Conservation (phyloP, 2,329 filamentous ascomycete species). For the Fusarium protoensiforme region DNA sequence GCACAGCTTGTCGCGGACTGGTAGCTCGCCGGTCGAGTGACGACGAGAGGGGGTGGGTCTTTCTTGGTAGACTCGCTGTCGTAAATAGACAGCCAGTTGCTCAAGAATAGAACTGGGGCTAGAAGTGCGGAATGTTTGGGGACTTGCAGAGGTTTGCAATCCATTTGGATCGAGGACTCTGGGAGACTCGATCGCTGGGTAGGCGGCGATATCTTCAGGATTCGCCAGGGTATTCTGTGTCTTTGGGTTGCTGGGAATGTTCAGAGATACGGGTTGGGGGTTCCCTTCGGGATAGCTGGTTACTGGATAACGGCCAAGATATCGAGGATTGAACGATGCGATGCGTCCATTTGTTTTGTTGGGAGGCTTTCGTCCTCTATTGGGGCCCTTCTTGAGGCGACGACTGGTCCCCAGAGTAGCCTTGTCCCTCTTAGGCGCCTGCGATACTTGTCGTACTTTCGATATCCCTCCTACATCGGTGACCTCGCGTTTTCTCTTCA, state of each 20-base stretch:
- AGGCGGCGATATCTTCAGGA: not conserved
- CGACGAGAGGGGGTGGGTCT: not conserved
- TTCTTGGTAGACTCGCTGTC: not conserved
- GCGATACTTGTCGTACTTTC: not conserved
- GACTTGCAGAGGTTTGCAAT: not conserved
- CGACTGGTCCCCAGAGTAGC: not conserved
- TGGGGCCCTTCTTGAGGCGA: not conserved
- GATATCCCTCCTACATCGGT: not conserved
- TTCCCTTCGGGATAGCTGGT: not conserved
- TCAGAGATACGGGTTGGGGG: not conserved
- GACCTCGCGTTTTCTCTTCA: not conserved
- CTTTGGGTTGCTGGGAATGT: not conserved
- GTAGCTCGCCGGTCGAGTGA: not conserved
- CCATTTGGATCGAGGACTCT: too few relatives aligned
- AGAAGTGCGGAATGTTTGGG: not conserved
- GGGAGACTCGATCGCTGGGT: not conserved
- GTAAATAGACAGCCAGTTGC: not conserved
- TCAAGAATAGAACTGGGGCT: not conserved
- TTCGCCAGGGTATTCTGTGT: not conserved
- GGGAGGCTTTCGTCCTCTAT: not conserved
- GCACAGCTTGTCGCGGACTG: not conserved
- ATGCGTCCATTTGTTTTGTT: not conserved
- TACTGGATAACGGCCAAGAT: not conserved
- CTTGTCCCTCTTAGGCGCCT: not conserved
- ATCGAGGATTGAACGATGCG: not conserved